Base-by-base conservation (phyloP, 78 protist species). In the Blattamonas nauphoetae region DNA sequence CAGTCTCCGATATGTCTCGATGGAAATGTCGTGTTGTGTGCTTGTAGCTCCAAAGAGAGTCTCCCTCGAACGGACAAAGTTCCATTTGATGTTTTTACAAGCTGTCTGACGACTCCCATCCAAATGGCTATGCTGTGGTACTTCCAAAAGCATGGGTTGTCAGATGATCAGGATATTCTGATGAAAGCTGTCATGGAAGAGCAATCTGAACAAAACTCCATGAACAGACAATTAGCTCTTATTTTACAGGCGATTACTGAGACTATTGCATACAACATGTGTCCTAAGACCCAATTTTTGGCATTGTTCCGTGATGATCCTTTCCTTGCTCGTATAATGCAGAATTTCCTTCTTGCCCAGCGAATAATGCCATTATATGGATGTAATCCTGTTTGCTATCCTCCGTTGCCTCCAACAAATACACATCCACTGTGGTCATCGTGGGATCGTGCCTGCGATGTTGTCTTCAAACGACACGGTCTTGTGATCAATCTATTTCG, bases 221-320 rank as follows among this genome's bases (percentile, higher is more conserved):
- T 55, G 11, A 21, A 11, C 94, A 4, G 99, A 98, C 98, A 97
- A 45, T 89, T 98, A 36, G 90, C 92, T 81, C 97, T 98, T 98
- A 96, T 98, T 38, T 96, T 98, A 87, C 97, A 98, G 0, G 97
- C 99, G 1, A 87, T 98, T 85, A 98, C 99, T 36, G 99, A 98
- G 90, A 93, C 99, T 1, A 98, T 98, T 64, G 99, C 99, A 0
- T 98, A 99, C 99, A 92, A 92, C 44, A 90, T 0, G 77, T 93
- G 35, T 35, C 78, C 78, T 0, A 44, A n/a, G 0, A 0, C 1
- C 0, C 86, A 94, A 41, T 97, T 97, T 88, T 95, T 96, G 71
- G 85, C 86, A 44, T 86, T 97, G 38, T 97, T 95, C 87, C 93
- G 98, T 29, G 93, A 95, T 78, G 99, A 98, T 44, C 81, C 96